Conservation (phyloP, 192 early-diverging fungal genomes). For the Spinellus fusiger region DNA sequence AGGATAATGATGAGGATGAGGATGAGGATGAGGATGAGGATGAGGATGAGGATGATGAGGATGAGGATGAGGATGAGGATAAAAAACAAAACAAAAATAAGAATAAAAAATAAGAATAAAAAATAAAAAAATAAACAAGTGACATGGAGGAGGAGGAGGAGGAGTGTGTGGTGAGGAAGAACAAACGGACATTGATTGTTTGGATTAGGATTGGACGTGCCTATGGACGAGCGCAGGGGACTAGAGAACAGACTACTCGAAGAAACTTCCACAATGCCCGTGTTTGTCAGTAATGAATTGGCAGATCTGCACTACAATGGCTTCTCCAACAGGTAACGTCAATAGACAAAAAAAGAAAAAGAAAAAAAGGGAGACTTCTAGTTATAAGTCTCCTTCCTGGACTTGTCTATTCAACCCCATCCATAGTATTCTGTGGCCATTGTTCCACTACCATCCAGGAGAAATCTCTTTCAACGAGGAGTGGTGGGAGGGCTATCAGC, state of each 20-base stretch:
- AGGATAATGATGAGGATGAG: too few species aligned
- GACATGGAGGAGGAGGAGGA: neutral
- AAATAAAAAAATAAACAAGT: too few species aligned
- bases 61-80: too few species aligned
- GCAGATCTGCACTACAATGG: constrained; percentile 98
- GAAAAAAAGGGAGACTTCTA: neutral
- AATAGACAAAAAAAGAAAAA: neutral
- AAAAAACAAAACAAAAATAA: too few species aligned
- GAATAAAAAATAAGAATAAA: too few species aligned
- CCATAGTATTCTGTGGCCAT: constrained; percentile 91
- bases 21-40: too few species aligned
- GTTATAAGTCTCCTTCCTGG: neutral
- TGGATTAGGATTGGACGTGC: constrained; percentile 68
- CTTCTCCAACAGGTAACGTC: constrained; percentile 78
- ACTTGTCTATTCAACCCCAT: neutral
- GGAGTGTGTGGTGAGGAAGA: too few species aligned
- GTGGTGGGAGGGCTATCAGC: constrained; percentile 93
- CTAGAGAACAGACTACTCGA: constrained; percentile 68
- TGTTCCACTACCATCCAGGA: constrained; percentile 99
- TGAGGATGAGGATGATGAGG: too few species aligned
- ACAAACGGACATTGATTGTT: neutral
- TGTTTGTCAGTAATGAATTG: constrained; percentile 89
- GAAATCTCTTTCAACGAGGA: constrained; percentile 95
- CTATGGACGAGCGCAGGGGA: constrained; percentile 63
- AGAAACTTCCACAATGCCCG: constrained; percentile 83